Conservation (phyloP, 208 protist species). For the Acanthamoeba triangularis region DNA sequence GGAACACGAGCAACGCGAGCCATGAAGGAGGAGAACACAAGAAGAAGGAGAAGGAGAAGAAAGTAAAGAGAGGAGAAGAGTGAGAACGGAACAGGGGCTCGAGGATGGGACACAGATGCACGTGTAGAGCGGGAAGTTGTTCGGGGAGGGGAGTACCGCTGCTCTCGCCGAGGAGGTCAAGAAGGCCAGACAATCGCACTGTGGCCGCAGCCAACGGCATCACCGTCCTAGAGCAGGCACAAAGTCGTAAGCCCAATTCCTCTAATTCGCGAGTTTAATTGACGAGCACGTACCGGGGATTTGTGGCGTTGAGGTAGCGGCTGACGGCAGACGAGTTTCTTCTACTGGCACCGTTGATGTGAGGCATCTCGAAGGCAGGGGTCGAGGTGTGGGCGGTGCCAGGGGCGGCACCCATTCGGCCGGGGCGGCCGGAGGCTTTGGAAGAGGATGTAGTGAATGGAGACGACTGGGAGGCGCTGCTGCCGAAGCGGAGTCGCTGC, state of each 20-base stretch:
- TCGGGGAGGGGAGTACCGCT: not conserved
- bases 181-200: not conserved
- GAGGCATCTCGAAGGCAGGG: not conserved
- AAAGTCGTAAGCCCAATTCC: not conserved
- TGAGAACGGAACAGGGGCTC: not conserved
- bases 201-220: conserved; percentile 44
- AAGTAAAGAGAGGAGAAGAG: not conserved
- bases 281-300: not conserved
- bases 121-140: not conserved
- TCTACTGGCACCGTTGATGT: not conserved
- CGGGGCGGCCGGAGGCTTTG: not conserved
- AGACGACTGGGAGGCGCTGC: not conserved
- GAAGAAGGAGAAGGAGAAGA: not conserved
- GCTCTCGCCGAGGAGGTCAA: conserved; percentile 24
- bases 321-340: not conserved
- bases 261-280: too few relatives aligned
- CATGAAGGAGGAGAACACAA: not conserved
- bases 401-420: not conserved
- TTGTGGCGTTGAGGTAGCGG: conserved; percentile 37
- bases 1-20: not conserved
- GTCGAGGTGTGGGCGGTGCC: not conserved
- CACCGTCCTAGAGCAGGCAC: not conserved
- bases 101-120: not conserved
- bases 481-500: not conserved
- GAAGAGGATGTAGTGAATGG: not conserved